These are phyloP conservation scores for Ascoidea tarda DNA, from an alignment of 805 yeast species.

Conservation along the genomic window DNA sequence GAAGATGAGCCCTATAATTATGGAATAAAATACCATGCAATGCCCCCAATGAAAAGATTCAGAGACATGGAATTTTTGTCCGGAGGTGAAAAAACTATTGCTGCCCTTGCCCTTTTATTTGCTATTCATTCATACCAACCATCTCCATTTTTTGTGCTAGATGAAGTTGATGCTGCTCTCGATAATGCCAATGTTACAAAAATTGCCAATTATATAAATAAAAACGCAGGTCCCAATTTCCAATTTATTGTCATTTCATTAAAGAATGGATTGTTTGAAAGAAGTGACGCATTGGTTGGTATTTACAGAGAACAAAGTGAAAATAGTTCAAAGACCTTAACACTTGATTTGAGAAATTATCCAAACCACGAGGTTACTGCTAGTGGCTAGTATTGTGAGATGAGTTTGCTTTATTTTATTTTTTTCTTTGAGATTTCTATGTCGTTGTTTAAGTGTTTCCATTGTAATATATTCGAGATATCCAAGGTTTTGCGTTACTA, in stretches of 20 bases:
- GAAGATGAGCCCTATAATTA: constrained; percentile 79
- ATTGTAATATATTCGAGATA: too few species aligned
- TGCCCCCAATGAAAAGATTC: constrained; percentile 92
- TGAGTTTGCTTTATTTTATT: not conserved
- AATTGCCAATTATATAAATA: constrained; percentile 74
- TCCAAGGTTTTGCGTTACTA: too few species aligned
- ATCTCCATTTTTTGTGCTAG: constrained; percentile 89
- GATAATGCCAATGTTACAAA: constrained; percentile 79
- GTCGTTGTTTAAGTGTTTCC: too few species aligned
- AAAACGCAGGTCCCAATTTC: constrained; percentile 60
- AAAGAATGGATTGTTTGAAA: constrained; percentile 76
- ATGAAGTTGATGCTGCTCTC: constrained; percentile 96
- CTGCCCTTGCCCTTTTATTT: constrained; percentile 85
- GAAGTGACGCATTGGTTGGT: constrained; percentile 84
- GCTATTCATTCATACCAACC: constrained; percentile 87
- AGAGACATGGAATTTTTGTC: constrained; percentile 85
- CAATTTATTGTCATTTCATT: constrained; percentile 91
- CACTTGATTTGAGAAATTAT: constrained; percentile 56
- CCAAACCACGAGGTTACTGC: constrained; percentile 15
- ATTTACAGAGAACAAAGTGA: constrained; percentile 71
- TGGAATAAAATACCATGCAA: constrained; percentile 83
- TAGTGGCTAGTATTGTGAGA: not conserved
- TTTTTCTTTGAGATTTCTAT: not conserved
- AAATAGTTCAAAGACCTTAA: constrained; percentile 60
- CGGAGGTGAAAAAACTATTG: constrained; percentile 95